A percentile compares a stretch with the other conserved stretches of the same genome.
phyloP scores from a whole-genome alignment of 1,284 basidiomycete species.

The Cystobasidium pallidum region DNA sequence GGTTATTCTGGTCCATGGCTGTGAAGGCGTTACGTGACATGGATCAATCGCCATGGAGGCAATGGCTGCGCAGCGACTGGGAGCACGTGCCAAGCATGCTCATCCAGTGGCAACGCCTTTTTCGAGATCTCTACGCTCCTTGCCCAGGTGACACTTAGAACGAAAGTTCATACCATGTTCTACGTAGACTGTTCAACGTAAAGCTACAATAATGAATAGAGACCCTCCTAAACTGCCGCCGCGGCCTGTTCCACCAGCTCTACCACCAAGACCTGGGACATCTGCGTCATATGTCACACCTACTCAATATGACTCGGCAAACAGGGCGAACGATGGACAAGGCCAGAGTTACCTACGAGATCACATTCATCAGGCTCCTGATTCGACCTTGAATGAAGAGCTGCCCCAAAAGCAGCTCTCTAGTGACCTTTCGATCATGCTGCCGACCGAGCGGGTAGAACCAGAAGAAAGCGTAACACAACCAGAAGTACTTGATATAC shows the following conservation, averaged over 20 bases:
- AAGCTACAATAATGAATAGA: neutral
- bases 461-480: neutral
- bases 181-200: neutral
- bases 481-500: neutral
- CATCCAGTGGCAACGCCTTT: neutral
- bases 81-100: neutral
- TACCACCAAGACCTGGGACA: conserved; percentile 13
- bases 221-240: neutral
- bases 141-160: too few relatives aligned
- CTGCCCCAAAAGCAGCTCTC: too few relatives aligned
- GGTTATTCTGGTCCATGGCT: neutral
- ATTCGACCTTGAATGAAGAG: too few relatives aligned
- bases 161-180: neutral
- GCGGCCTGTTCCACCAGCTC: neutral
- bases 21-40: neutral
- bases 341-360: neutral
- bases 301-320: neutral
- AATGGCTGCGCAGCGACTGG: neutral
- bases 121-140: too few relatives aligned
- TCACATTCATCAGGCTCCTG: neutral
- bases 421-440: neutral
- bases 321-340: neutral
- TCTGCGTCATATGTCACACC: neutral
- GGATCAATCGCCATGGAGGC: neutral
- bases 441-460: neutral